Percentiles rank a stretch among this genome's conserved stretches.
phyloP scores from a whole-genome alignment of 2,329 filamentous ascomycete species.

The Capronia coronata region DNA sequence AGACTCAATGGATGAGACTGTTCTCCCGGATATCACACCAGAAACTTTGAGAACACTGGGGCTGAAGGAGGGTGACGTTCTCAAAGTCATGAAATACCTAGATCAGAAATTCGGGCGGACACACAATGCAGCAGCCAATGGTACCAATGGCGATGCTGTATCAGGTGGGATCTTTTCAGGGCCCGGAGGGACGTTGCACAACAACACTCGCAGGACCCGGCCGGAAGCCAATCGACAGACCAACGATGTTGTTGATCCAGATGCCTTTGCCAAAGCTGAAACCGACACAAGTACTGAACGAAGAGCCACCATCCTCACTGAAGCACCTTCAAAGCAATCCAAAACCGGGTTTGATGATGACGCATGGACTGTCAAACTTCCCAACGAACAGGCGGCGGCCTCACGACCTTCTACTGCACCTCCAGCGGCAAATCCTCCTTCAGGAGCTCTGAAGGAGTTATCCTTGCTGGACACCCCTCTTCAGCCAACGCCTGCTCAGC shows the following conservation, averaged over 20 bases:
- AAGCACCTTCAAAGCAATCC: slow-evolving; percentile 45
- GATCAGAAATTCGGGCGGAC: slow-evolving; percentile 72
- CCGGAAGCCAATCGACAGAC: slow-evolving; percentile 81
- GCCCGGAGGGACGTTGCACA: slow-evolving; percentile 79
- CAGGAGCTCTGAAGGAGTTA: slow-evolving; percentile 64
- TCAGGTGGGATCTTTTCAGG: slow-evolving; percentile 77
- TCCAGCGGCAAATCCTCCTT: slow-evolving; percentile 44
- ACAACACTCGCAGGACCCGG: slow-evolving; percentile 89
- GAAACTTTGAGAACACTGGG: slow-evolving; percentile 77
- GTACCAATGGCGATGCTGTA: slow-evolving; percentile 50
- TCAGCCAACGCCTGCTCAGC: slow-evolving; percentile 47
- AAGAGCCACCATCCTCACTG: slow-evolving; percentile 45
- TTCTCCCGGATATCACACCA: slow-evolving; percentile 81
- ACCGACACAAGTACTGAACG: slow-evolving; percentile 40
- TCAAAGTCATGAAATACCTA: slow-evolving; percentile 85
- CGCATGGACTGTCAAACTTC: slow-evolving; percentile 91
- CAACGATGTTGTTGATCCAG: slow-evolving; percentile 79
- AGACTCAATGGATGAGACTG: slow-evolving; percentile 93
- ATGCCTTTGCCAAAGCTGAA: slow-evolving; percentile 66
- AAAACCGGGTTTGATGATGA: slow-evolving; percentile 81
- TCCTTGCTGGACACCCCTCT: slow-evolving; percentile 57
- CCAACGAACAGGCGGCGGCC: slow-evolving; percentile 46
- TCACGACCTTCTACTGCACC: slow-evolving; percentile 33
- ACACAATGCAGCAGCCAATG: slow-evolving; percentile 48
- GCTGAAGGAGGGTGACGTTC: slow-evolving; percentile 91